Conservation (phyloP, 805 yeast genomes). For the Pichia scutulata region DNA sequence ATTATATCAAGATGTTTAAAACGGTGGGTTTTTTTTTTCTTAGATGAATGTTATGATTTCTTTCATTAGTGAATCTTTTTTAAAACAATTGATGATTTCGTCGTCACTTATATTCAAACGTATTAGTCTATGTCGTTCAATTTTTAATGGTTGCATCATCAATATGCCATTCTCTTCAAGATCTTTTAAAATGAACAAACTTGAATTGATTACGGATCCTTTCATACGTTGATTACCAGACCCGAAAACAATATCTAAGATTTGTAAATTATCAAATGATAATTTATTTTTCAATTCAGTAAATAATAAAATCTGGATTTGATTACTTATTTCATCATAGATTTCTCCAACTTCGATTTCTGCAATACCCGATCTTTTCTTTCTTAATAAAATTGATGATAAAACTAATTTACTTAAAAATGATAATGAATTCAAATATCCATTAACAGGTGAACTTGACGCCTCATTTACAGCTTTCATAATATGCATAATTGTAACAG, state of each 20-base stretch:
- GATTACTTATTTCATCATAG: constrained; percentile 61
- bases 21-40: background rate
- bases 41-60: constrained; percentile 17
- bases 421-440: constrained; percentile 51
- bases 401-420: constrained; percentile 65
- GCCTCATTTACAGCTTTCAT: constrained; percentile 75
- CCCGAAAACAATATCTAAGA: constrained; percentile 23
- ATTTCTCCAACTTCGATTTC: constrained; percentile 72
- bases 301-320: constrained; percentile 22
- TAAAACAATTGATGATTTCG: constrained; percentile 55
- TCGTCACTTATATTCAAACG: constrained; percentile 65
- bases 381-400: constrained; percentile 56
- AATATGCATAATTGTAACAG: constrained; percentile 67
- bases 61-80: constrained; percentile 42
- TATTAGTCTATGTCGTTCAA: constrained; percentile 60
- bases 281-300: constrained; percentile 23
- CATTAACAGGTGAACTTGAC: constrained; percentile 62
- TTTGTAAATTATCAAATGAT: constrained; percentile 17
- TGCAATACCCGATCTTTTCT: constrained; percentile 58
- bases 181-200: constrained; percentile 55
- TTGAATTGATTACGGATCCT: constrained; percentile 48
- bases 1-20: constrained; percentile 41
- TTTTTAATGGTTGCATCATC: constrained; percentile 54
- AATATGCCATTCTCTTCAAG: constrained; percentile 74
- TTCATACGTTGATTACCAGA: constrained; percentile 7